Evolutionary conservation across 176 grass and related monocot species (phyloP).

Genomic region (Paspalum vaginatum): DNA sequence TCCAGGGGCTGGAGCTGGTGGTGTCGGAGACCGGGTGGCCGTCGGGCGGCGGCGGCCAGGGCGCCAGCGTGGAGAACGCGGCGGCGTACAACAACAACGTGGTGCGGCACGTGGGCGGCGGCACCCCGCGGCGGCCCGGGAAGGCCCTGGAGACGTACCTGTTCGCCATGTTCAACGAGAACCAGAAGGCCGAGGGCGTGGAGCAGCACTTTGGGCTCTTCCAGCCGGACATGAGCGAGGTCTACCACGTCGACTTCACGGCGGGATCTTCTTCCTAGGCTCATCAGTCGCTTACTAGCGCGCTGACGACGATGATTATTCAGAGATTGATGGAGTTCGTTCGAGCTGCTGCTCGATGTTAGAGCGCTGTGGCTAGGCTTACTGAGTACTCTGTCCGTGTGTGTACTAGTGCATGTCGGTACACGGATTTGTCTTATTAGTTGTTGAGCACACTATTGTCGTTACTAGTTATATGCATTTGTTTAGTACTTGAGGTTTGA

Average conservation of each 20-base stretch:
- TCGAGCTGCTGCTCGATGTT: not conserved
- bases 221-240: constrained; percentile 81
- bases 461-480: not conserved
- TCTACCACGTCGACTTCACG: constrained; percentile 83
- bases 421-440: not conserved
- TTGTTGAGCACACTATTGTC: not conserved
- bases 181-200: constrained; percentile 76
- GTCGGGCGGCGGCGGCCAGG: constrained; percentile 61
- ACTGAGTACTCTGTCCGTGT: not conserved
- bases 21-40: constrained; percentile 98
- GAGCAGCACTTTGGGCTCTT: constrained; percentile 91
- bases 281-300: not conserved
- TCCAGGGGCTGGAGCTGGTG: constrained; percentile 56
- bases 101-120: constrained; percentile 53
- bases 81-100: constrained; percentile 84
- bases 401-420: not conserved
- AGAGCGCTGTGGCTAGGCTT: not conserved
- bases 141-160: constrained; percentile 85
- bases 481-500: not conserved
- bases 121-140: constrained; percentile 69
- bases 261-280: not conserved
- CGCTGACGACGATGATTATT: not conserved
- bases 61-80: constrained; percentile 78
- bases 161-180: constrained; percentile 99
- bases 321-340: not conserved